A percentile compares a stretch with the other conserved stretches of the same genome.
Evolutionary conservation across 345 rosid species (phyloP).

Genomic region (Hypericum perforatum): DNA sequence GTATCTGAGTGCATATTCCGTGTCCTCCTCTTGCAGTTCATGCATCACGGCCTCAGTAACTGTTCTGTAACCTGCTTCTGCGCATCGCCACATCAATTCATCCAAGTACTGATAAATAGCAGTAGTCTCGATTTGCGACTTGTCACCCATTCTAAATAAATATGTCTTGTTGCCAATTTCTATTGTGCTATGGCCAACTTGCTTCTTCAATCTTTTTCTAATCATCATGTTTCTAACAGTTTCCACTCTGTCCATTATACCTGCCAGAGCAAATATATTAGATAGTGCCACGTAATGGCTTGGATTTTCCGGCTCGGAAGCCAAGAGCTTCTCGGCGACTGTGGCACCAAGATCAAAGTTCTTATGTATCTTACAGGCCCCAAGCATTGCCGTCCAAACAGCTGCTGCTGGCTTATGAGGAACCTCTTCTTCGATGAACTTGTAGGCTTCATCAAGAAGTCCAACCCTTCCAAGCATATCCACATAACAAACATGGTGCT

Average conservation of each 20-base stretch:
- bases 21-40: too few species aligned
- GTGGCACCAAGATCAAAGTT: conserved; percentile 58
- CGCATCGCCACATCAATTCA: too few species aligned
- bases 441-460: conserved; percentile 48
- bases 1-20: too few species aligned
- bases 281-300: conserved; percentile 89
- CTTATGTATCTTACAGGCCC: conserved; percentile 93
- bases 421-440: conserved; percentile 33
- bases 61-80: too few species aligned
- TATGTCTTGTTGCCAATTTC: conserved; percentile 15
- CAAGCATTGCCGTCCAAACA: conserved; percentile 87
- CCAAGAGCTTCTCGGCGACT: conserved; percentile 62
- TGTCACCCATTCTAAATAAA: too few species aligned
- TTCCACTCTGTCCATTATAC: conserved; percentile 59
- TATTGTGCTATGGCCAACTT: conserved; percentile 64
- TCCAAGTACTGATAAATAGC: too few species aligned
- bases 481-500: conserved; percentile 73
- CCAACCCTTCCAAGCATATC: conserved; percentile 92
- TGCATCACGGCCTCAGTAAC: too few species aligned
- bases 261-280: conserved; percentile 68
- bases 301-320: conserved; percentile 66
- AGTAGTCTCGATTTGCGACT: too few species aligned
- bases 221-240: conserved; percentile 56
- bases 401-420: conserved; percentile 48
- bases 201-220: conserved; percentile 44